These are phyloP conservation scores for Candida dubliniensis DNA, from an alignment of 1,139 yeast species.

Conservation along the genomic window DNA sequence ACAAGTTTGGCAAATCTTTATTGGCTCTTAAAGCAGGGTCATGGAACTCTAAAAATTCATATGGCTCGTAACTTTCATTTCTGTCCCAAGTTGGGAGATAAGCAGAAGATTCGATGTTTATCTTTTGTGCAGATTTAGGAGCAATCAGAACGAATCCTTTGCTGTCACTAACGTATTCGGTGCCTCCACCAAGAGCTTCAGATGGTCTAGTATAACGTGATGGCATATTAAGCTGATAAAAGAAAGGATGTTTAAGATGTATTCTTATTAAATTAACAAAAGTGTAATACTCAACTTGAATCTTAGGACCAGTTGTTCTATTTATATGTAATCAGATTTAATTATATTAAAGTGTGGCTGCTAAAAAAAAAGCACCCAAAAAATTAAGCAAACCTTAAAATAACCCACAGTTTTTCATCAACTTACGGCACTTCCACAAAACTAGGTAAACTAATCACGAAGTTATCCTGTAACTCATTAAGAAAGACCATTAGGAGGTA, in stretches of 20 bases:
- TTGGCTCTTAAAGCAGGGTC: conserved; percentile 63
- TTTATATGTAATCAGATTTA: no score
- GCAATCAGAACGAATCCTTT: conserved; percentile 27
- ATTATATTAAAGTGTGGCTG: conserved; percentile 8
- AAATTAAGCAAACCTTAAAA: background rate
- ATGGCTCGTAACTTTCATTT: conserved; percentile 42
- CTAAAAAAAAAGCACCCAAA: conserved; percentile 3
- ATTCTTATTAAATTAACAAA: background rate
- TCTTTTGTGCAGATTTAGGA: conserved; percentile 12
- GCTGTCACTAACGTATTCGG: conserved; percentile 15
- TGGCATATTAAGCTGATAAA: conserved; percentile 13
- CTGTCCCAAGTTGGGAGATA: conserved; percentile 55
- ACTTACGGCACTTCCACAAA: background rate
- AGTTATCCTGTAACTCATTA: no score
- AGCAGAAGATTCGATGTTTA: conserved; percentile 29
- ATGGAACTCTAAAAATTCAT: conserved; percentile 46
- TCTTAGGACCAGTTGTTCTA: no score
- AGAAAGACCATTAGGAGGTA: no score
- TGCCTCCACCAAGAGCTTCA: conserved; percentile 12
- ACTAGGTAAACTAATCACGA: no score
- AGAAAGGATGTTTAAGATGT: background rate
- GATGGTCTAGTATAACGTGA: conserved; percentile 13
- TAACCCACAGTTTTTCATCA: conserved; percentile 3
- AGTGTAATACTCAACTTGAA: background rate
- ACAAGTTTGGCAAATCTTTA: conserved; percentile 50